Conservation (phyloP, 495 filamentous ascomycete species). For the Apodospora peruviana region DNA sequence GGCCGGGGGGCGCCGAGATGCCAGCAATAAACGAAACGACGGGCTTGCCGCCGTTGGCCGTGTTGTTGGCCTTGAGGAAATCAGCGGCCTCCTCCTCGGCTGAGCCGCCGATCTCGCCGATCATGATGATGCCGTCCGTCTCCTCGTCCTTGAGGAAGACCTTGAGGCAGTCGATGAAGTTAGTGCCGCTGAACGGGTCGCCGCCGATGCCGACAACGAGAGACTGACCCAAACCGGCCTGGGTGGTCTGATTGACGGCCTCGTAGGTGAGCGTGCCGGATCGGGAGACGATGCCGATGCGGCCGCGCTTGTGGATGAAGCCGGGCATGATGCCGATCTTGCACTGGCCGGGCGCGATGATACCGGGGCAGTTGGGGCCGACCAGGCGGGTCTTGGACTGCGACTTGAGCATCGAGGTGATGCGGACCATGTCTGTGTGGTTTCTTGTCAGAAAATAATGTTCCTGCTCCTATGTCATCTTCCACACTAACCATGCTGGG, state of each 20-base stretch:
- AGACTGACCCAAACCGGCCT: conserved; percentile 92
- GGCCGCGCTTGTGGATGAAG: conserved; percentile 99
- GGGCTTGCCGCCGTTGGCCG: conserved; percentile 74
- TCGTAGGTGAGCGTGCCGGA: conserved; percentile 99
- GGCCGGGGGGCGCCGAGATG: conserved; percentile 91
- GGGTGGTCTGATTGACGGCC: conserved; percentile 98
- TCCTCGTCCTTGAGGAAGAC: conserved; percentile 95
- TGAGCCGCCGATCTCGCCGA: conserved; percentile 96
- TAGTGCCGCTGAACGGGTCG: conserved; percentile 97
- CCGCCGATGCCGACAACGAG: conserved; percentile 98
- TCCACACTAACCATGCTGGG: conserved; percentile 73
- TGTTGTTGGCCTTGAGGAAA: conserved; percentile 88
- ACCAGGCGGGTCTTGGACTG: conserved; percentile 95
- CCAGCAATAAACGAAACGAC: conserved; percentile 97
- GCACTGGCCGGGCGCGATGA: conserved; percentile 96
- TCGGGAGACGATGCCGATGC: conserved; percentile 95
- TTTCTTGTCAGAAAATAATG: conserved; percentile 8
- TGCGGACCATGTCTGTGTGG: conserved; percentile 88
- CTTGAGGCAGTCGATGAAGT: conserved; percentile 98
- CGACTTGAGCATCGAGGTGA: conserved; percentile 95
- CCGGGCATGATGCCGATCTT: conserved; percentile 99
- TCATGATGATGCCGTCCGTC: conserved; percentile 99
- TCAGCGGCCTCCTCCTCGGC: conserved; percentile 96
- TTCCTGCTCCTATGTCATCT: background rate
- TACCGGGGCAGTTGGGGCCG: conserved; percentile 97